Conservation (phyloP, 805 yeast genomes). For the Starmerella roubikii region DNA sequence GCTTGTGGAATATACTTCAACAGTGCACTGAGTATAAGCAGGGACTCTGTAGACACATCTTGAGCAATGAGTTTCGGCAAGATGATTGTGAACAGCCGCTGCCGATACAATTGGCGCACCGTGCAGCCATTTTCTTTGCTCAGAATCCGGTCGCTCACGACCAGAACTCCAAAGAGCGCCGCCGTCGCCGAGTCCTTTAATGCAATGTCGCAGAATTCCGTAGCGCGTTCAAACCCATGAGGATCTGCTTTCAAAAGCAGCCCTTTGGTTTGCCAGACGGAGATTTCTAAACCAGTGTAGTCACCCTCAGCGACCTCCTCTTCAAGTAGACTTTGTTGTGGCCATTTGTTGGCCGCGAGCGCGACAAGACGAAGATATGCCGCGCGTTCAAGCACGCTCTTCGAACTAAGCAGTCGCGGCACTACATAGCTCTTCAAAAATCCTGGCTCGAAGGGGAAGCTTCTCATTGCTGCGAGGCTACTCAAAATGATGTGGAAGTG, state of each 20-base stretch:
- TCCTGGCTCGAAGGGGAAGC: conserved; percentile 4
- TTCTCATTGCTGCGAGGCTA: conserved; percentile 6
- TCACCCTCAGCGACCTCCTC: not conserved
- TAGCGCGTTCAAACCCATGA: conserved; percentile 27
- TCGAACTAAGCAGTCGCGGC: conserved; percentile 28
- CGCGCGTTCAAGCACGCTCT: conserved; percentile 29
- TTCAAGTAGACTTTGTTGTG: conserved; percentile 5
- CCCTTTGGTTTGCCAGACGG: conserved; percentile 63
- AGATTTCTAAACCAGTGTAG: conserved; percentile 33
- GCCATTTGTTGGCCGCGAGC: conserved; percentile 46
- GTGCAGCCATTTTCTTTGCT: conserved; percentile 42
- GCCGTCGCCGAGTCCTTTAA: conserved; percentile 32
- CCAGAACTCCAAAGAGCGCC: conserved; percentile 46
- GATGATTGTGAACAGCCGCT: conserved; percentile 51
- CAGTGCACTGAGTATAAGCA: conserved; percentile 54
- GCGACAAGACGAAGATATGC: conserved; percentile 45
- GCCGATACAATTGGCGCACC: conserved; percentile 62
- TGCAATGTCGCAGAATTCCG: conserved; percentile 28
- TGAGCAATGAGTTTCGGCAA: conserved; percentile 41
- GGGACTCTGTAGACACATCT: conserved; percentile 32
- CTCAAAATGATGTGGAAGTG: conserved; percentile 13
- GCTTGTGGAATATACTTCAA: conserved; percentile 50
- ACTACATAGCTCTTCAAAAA: conserved; percentile 34
- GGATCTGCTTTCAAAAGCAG: conserved; percentile 45
- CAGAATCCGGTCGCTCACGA: conserved; percentile 53